Conservation (phyloP, 164 flowering plant species). For the Magnolia sinica region DNA sequence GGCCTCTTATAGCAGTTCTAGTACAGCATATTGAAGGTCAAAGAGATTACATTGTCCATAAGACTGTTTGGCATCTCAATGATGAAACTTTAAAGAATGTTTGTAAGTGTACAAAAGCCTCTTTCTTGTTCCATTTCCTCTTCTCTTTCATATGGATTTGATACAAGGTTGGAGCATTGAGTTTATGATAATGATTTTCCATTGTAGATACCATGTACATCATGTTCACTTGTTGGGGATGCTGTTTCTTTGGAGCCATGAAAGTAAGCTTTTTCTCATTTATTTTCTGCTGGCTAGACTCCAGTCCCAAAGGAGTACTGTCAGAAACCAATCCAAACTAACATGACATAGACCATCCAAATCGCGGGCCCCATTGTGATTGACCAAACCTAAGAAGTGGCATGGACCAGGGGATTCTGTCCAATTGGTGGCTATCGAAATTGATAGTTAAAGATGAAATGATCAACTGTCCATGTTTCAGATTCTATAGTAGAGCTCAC, state of each 20-base stretch:
- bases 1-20: conserved; percentile 71
- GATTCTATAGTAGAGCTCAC: too few species aligned
- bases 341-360: background rate
- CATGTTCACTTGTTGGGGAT: conserved; percentile 92
- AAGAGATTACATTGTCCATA: conserved; percentile 66
- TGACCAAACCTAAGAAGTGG: too few species aligned
- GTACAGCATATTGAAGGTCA: conserved; percentile 75
- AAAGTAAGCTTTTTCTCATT: conserved; percentile 43
- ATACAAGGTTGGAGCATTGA: background rate
- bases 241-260: conserved; percentile 78
- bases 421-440: too few species aligned
- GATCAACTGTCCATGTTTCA: too few species aligned
- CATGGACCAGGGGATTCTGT: too few species aligned
- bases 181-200: background rate
- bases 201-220: conserved; percentile 63
- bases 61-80: conserved; percentile 79
- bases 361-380: background rate
- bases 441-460: too few species aligned
- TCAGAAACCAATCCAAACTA: background rate
- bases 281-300: background rate
- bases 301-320: background rate
- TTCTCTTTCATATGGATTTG: background rate
- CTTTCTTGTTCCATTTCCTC: background rate
- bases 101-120: conserved; percentile 44
- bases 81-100: conserved; percentile 73